These are phyloP conservation scores for Lentinus brumalis DNA, from an alignment of 768 basidiomycete species.

Conservation along the genomic window DNA sequence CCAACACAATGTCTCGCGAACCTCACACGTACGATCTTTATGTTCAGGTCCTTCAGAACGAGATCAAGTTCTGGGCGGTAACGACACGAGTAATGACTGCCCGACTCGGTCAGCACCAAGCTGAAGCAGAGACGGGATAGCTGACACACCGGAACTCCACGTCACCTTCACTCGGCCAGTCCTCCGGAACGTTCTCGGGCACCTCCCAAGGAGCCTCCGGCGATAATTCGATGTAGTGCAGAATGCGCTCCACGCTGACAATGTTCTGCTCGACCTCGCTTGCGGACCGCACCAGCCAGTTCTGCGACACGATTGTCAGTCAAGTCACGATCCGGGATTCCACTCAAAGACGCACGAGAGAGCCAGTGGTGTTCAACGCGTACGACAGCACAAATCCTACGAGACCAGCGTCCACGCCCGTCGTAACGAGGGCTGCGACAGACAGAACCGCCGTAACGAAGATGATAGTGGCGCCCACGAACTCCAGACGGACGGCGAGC, in stretches of 20 bases:
- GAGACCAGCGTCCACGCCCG: slow-evolving; percentile 81
- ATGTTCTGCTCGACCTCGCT: slow-evolving; percentile 92
- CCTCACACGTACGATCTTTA: slow-evolving; percentile 58
- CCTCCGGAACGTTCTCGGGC: slow-evolving; percentile 52
- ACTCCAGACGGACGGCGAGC: slow-evolving; percentile 83
- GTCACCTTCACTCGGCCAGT: slow-evolving; percentile 76
- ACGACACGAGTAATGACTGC: slow-evolving; percentile 68
- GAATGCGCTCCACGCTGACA: slow-evolving; percentile 85
- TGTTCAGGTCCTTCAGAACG: slow-evolving; percentile 73
- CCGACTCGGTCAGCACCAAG: not conserved
- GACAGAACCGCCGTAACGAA: slow-evolving; percentile 69
- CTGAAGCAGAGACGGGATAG: not conserved
- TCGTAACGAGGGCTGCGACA: slow-evolving; percentile 69
- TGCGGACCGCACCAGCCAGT: slow-evolving; percentile 81
- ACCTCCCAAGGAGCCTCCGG: slow-evolving; percentile 78
- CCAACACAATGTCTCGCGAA: not conserved
- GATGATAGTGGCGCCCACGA: slow-evolving; percentile 81
- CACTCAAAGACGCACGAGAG: slow-evolving; percentile 54
- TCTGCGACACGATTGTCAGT: slow-evolving; percentile 40
- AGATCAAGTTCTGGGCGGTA: slow-evolving; percentile 83
- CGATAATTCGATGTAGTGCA: slow-evolving; percentile 74
- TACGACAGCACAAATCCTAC: slow-evolving; percentile 88
- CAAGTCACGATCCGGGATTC: not conserved
- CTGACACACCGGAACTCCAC: slow-evolving; percentile 71
- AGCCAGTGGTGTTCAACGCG: slow-evolving; percentile 80